phyloP scores from a whole-genome alignment of 1,284 basidiomycete genomes.

The Irpex sp. region DNA sequence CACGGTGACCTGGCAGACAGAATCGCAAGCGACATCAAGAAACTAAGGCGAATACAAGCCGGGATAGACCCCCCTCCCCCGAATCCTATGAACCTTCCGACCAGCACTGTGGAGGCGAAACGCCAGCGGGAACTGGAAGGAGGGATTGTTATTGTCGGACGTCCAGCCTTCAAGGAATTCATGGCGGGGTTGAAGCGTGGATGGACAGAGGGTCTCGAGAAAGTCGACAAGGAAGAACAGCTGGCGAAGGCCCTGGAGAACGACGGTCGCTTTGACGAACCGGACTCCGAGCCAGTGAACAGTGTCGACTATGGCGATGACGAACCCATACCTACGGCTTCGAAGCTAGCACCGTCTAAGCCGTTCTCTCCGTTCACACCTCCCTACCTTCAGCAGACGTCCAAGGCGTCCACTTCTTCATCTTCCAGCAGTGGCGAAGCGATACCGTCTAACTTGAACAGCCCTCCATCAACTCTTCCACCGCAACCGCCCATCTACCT shows the following conservation, averaged over 20 bases:
- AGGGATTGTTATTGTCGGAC: slow-evolving; percentile 85
- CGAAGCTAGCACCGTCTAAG: slow-evolving; percentile 36
- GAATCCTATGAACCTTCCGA: slow-evolving; percentile 49
- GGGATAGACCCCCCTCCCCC: slow-evolving; percentile 56
- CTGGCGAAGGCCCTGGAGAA: slow-evolving; percentile 66
- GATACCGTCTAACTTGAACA: slow-evolving; percentile 29
- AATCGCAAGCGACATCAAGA: slow-evolving; percentile 71
- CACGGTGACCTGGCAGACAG: slow-evolving; percentile 82
- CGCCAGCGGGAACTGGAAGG: slow-evolving; percentile 71
- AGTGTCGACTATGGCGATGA: slow-evolving; percentile 26
- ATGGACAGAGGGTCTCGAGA: slow-evolving; percentile 75
- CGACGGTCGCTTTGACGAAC: slow-evolving; percentile 80
- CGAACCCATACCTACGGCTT: slow-evolving; percentile 37
- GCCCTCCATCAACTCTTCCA: slow-evolving; percentile 62
- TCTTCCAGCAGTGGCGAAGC: slow-evolving; percentile 24
- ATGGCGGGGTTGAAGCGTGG: slow-evolving; percentile 83
- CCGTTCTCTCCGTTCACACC: slow-evolving; percentile 40
- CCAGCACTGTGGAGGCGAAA: slow-evolving; percentile 52
- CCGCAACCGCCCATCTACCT: slow-evolving; percentile 82
- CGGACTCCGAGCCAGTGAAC: slow-evolving; percentile 27
- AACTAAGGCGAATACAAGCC: slow-evolving; percentile 55
- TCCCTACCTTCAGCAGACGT: slow-evolving; percentile 18
- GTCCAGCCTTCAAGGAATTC: slow-evolving; percentile 93
- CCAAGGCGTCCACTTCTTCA: slow-evolving; percentile 16
- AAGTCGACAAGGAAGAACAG: slow-evolving; percentile 73